Evolutionary conservation across 768 basidiomycete species (phyloP), one percentile per base, ranked within the genome.

Genomic region (Gloeostereum incarnatum): DNA sequence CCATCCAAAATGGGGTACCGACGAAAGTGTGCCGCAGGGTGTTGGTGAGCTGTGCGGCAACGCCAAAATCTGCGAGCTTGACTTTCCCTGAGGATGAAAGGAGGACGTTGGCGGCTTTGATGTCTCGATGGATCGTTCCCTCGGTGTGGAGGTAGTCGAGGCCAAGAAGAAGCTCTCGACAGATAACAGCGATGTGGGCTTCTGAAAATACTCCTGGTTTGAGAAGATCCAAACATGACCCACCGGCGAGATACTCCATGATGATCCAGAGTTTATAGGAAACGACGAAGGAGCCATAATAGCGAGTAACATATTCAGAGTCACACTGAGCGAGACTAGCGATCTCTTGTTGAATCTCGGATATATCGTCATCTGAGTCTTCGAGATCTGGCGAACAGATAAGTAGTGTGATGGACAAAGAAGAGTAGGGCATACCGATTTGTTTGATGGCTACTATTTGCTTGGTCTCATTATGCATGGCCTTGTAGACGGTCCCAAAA

Each of bases 191-290:
- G 47, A 98, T 98, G 52, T 98, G 93, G 0, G 78, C 73, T 60
- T 99, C 96, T 10, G 83, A 78, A 58, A 97, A 96, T 21, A 75
- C 66, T 19, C 90, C 94, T 1, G 90, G 75, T 60, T 94, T 96
- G 49, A 98, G 75, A 39, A 99, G 72, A 60, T 98, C 96, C 39
- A 97, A 75, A 62, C 96, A 97, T 19, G 92, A 96, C n/a, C 96
- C 96, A 30, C 96, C 96, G 0, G 91, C 92, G 38, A 98, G 81
- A 61, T 90, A 99, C 60, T 99, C 96, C 96, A 99, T 98, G 52
- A 99, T 66, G 54, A 99, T 99, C 96, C 96, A 99, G 17, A 99
- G 69, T 60, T 97, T 94, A 69, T 94, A 98, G 24, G 86, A 80
- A 47, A 90, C 81, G 38, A 99, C 90, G 59, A 99, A 99, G 34